Conservation (phyloP, 129 eudicot genomes). For the Kitagawia praeruptora region DNA sequence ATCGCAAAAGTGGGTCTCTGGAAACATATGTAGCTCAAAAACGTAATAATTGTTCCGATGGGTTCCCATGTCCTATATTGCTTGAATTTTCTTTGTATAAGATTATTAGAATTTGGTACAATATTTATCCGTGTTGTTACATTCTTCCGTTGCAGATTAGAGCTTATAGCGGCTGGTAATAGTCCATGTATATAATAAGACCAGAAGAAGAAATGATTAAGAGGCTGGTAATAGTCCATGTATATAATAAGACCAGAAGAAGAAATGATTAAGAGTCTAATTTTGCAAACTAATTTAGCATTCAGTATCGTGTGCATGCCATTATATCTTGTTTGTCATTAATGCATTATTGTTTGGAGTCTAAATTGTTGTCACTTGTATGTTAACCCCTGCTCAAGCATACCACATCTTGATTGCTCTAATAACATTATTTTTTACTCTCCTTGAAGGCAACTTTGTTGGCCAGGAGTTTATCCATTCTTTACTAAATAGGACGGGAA, state of each 20-base stretch:
- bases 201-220: not conserved
- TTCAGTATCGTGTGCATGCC: not conserved
- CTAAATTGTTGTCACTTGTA: not conserved
- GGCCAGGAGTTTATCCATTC: not conserved
- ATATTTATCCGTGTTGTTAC: not conserved
- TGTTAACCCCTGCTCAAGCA: not conserved
- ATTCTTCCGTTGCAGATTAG: not conserved
- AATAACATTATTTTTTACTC: not conserved
- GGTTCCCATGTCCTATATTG: not conserved
- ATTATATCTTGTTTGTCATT: no score
- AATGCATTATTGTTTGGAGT: not conserved
- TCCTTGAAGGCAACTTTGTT: not conserved
- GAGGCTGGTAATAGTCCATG: not conserved
- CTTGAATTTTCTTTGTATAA: not conserved
- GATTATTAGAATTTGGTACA: not conserved
- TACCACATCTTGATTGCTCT: not conserved
- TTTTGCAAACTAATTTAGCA: not conserved
- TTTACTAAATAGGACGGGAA: not conserved
- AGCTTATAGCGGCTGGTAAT: not conserved
- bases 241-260: not conserved
- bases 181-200: not conserved
- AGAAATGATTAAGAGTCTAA: not conserved
- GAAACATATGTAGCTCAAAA: not conserved
- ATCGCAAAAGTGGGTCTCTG: not conserved
- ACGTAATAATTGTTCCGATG: not conserved